Evolutionary conservation across 2,329 filamentous ascomycete genomes (phyloP), one percentile per base, ranked within the genome.

Genomic region (Sporothrix humicola): DNA sequence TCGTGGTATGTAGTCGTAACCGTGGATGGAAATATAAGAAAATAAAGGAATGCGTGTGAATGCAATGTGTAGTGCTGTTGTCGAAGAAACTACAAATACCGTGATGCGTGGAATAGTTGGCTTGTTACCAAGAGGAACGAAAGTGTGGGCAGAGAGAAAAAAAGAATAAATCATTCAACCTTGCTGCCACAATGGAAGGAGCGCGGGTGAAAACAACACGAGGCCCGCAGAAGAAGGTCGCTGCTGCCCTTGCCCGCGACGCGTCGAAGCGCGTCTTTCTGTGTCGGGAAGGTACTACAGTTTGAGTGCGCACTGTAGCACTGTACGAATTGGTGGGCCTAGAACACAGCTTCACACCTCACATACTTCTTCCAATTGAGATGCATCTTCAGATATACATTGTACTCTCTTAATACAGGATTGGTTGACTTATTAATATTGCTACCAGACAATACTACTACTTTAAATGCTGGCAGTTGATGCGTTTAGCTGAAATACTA

Each of bases 191-290:
- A 10, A 58, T 26, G 68, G 52, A 61, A 72, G 26, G 44, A 37
- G 26, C 46, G 44, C 37, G 58, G 44, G 69, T 17, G 56, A 44
- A 52, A 71, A 54, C 69, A 71, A 71, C 54, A 26, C 58, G 69
- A 52, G 26, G 69, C 46, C 50, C 66, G 31, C 31, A 26, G 23
- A 37, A 37, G 66, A 26, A 44, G 52, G 68, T 65, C 9, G 17
- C 48, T 42, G 44, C 26, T 46, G 59, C 26, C 63, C 48, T 42
- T 50, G 70, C 46, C 48, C 71, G 23, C 63, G 44, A 72, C 71
- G 71, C 71, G 71, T 54, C 42, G 23, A 15, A 52, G 56, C 71
- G 71, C 71, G 71, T 72, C 71, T 44, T 15, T 37, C 26, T 20
- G 20, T 63, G 58, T 26, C 48, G 37, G 54, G 13, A 48, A 20